Base-by-base conservation (phyloP, 192 early-diverging fungal species). In the Cladochytrium replicatum region DNA sequence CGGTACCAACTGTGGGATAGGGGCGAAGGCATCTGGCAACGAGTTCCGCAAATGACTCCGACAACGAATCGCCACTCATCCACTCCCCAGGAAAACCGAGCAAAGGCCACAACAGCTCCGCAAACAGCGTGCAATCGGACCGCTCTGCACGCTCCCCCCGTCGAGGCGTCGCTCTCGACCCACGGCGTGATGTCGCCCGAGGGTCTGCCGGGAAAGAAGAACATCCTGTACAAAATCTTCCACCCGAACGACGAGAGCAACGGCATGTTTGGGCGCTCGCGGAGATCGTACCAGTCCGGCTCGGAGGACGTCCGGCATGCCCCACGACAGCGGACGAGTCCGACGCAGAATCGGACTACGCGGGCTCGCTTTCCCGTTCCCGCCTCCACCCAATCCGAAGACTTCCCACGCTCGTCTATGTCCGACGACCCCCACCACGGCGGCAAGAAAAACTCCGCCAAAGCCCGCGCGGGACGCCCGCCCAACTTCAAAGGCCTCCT, bases 211-310 rank as follows among this genome's bases (percentile, higher is more conserved):
- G 17, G 17, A 17, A 37, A 37, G 13, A 17, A 17, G 17, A 61
- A 45, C 50, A 63, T 67, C 32, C 32, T 70, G 34, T 70, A 70
- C 46, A 55, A 60, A 25, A 62, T 70, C 25, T 70, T 70, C 47
- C 63, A 70, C 39, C 52, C 54, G 6, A 39, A 27, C 21, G 50
- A 61, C 8, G 32, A 51, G 13, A 26, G 6, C 32, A 55, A n/a
- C n/a, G 29, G 22, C 37, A 39, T 59, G 45, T 41, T 60, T 34
- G 67, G 63, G n/a, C 43, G 48, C 21, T 69, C 67, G 5, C 52
- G 54, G 28, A 39, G 63, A 6, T 46, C 52, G 2, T 50, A 60
- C 44, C 49, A 62, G 39, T 55, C 48, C 52, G 64, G 57, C 37
- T 50, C 50, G 40, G 68, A 70, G 39, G 41, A 23, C n/a, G 4